These are phyloP conservation scores for Clitoria ternatea DNA, from an alignment of 306 rosid species.

Conservation along the genomic window DNA sequence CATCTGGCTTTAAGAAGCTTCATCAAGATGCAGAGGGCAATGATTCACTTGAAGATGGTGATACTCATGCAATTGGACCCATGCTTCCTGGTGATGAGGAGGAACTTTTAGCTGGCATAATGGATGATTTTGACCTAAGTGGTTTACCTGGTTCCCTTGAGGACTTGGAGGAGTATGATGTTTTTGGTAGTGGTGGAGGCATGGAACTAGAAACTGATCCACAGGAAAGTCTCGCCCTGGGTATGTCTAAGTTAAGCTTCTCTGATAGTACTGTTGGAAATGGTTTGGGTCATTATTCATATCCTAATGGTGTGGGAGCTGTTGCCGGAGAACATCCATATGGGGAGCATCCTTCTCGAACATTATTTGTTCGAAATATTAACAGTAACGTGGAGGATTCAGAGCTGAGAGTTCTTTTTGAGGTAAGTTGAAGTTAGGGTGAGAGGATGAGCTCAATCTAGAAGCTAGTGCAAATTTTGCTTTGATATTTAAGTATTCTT, in stretches of 20 bases:
- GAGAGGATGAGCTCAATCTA: not conserved
- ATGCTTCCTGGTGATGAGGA: constrained; percentile 78
- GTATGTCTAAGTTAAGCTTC: constrained; percentile 55
- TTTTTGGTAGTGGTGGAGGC: constrained; percentile 82
- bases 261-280: constrained; percentile 52
- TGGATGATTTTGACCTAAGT: constrained; percentile 76
- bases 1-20: constrained; percentile 41
- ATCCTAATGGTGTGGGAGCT: constrained; percentile 67
- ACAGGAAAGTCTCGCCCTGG: constrained; percentile 48
- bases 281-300: constrained; percentile 48
- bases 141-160: constrained; percentile 80
- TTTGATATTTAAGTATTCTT: constrained; percentile 11
- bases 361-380: constrained; percentile 87
- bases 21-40: constrained; percentile 44
- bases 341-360: constrained; percentile 96
- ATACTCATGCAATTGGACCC: constrained; percentile 44
- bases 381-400: constrained; percentile 89
- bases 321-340: constrained; percentile 96
- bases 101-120: constrained; percentile 70
- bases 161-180: constrained; percentile 80
- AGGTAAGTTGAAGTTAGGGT: constrained; percentile 45
- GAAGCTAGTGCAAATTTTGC: not conserved
- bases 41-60: constrained; percentile 44
- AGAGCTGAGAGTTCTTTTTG: constrained; percentile 75
- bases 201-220: constrained; percentile 78